Conservation (phyloP, 768 basidiomycete species). For the Boletus rubroflammeus region DNA sequence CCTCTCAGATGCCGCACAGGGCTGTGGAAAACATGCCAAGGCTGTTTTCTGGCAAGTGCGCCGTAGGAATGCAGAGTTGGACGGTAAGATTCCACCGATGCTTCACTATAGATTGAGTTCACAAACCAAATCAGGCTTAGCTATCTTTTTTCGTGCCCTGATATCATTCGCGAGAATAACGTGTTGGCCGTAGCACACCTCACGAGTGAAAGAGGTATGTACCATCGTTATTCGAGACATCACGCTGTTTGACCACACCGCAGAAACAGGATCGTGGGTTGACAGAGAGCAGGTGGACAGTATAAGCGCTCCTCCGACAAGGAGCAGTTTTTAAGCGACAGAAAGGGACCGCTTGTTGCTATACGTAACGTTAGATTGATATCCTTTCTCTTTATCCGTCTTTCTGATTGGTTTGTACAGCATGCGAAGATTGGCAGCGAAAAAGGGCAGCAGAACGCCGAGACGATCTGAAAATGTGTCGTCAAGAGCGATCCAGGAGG, state of each 20-base stretch:
- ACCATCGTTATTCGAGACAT: background rate
- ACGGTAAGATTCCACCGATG: background rate
- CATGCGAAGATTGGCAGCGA: conserved; percentile 4
- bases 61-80: conserved; percentile 2
- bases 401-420: background rate
- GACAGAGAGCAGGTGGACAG: conserved; percentile 13
- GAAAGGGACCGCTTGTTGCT: too few species aligned
- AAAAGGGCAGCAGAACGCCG: background rate
- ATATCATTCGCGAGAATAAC: background rate
- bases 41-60: conserved; percentile 11
- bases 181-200: background rate
- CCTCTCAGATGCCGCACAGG: background rate
- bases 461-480: background rate
- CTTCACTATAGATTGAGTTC: background rate
- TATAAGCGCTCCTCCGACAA: conserved; percentile 1
- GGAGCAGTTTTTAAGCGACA: background rate
- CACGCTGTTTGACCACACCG: background rate
- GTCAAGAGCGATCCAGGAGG: background rate
- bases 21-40: conserved; percentile 2
- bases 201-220: background rate
- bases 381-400: background rate
- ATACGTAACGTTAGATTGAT: background rate
- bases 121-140: conserved; percentile 1
- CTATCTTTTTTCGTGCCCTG: background rate
- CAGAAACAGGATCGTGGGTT: background rate